A percentile compares a stretch with the other conserved stretches of the same genome.
Evolutionary conservation across 371 early-diverging fungal genomes (phyloP).

Genomic region (Globomyces sp.): DNA sequence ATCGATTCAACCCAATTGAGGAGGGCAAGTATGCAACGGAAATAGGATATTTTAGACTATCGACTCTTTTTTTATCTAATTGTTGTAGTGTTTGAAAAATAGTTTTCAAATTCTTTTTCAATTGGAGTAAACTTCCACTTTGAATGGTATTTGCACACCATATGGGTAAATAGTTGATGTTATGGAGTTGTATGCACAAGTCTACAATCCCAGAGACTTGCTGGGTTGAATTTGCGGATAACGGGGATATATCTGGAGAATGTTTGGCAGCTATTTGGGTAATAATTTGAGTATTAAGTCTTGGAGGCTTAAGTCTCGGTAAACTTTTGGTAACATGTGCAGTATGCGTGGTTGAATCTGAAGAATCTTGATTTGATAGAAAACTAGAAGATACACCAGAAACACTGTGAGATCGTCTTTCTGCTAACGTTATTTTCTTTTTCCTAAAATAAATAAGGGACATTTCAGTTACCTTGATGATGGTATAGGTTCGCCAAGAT

Average conservation of each 20-base stretch:
- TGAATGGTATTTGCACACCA: conserved; percentile 5
- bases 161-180: conserved; percentile 5
- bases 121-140: conserved; percentile 1
- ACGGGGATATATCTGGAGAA: conserved; percentile 8
- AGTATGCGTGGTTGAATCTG: too few species aligned
- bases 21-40: too few species aligned
- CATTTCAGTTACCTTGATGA: too few species aligned
- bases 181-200: neutral
- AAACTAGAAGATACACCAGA: too few species aligned
- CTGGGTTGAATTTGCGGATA: conserved; percentile 14
- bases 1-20: conserved; percentile 51
- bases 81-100: neutral
- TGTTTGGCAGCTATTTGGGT: conserved; percentile 8
- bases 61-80: conserved; percentile 3
- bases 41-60: too few species aligned
- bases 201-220: neutral
- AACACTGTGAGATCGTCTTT: too few species aligned
- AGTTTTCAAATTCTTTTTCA: neutral
- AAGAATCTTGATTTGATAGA: too few species aligned
- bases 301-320: conserved; percentile 11
- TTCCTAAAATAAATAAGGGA: too few species aligned
- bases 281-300: conserved; percentile 13
- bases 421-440: too few species aligned
- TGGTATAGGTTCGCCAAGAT: too few species aligned
- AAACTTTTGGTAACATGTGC: too few species aligned